phyloP scores from a whole-genome alignment of 2,329 filamentous ascomycete species.

The Clarireedia paspali region DNA sequence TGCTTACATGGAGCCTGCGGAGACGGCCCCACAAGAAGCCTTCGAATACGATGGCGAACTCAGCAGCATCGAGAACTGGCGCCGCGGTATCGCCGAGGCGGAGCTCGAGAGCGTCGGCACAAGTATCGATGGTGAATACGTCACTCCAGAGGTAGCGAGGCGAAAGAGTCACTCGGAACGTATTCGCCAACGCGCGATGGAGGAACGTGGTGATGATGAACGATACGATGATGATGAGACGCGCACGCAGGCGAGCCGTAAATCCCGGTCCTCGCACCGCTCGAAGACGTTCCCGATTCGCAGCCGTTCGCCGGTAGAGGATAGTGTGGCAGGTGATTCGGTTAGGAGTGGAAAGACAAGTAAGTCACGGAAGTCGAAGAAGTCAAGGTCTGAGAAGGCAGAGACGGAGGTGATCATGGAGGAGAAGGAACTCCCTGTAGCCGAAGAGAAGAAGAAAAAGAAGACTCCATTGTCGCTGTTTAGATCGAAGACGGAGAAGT shows the following conservation, averaged over 20 bases:
- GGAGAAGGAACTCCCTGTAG: not conserved
- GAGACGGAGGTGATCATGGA: not conserved
- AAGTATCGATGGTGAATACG: constrained; percentile 29
- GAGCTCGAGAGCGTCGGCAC: constrained; percentile 24
- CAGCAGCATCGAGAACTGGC: constrained; percentile 28
- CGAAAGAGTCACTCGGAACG: constrained; percentile 17
- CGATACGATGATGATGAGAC: not conserved
- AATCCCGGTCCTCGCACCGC: not conserved
- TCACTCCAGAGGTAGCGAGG: constrained; percentile 27
- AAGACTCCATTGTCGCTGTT: constrained; percentile 4
- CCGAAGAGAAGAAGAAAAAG: not conserved
- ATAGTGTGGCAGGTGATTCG: not conserved
- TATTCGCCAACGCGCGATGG: constrained; percentile 18
- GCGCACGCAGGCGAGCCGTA: not conserved
- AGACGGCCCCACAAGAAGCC: constrained; percentile 22
- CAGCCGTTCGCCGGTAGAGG: not conserved
- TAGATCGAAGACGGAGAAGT: not conserved
- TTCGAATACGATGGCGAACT: constrained; percentile 27
- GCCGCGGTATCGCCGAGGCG: constrained; percentile 28
- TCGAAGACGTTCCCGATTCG: not conserved
- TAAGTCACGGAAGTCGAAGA: not conserved
- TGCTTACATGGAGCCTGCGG: not conserved
- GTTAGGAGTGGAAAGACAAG: not conserved
- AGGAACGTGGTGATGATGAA: constrained; percentile 8
- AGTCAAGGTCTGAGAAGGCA: not conserved